Base-by-base conservation (phyloP, 805 yeast genomes). In the Saccharomyces mikatae region DNA sequence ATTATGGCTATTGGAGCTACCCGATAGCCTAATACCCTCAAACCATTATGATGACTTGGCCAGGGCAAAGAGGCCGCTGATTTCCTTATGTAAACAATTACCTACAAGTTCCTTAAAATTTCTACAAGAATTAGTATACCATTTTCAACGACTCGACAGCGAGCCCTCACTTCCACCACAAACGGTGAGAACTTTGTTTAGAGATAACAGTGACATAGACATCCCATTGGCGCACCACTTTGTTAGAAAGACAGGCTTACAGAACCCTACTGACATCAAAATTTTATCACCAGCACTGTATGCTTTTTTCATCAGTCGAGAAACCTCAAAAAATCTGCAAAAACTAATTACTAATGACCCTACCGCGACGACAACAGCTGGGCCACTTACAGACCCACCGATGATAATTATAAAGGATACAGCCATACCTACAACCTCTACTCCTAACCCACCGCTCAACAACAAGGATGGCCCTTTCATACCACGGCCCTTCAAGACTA, bases 1-100 rank as follows among this genome's bases (percentile, higher is more conserved):
- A 60, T 63, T 79, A 31, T 82, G 81, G 73, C 71, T 83, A 31
- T 67, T 82, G 67, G 87, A 83, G 60, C 65, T 82, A 41, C 86
- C 86, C 0, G 85, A 81, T 58, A 77, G 86, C 28, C 64, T 83
- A 27, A 47, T 62, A 1, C 62, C 65, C 11, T 31, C 56, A 26
- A 52, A 52, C 44, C 55, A 46, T 36, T 48, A 30, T 26, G 58
- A 54, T 9, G 24, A 27, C 10, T 41, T 54, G 3, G 17, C 41
- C 46, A 53, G 22, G 27, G 46, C 10, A 21, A 36, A 10, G 29
- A 48, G 22, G 32, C 24, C 41, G 22, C 17, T 14, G 14, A 49
- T 17, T 50, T 55, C 60, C 17, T 55, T 26, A 3, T 36, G 44
- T 8, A 26, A 27, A 13, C 41, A 49, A 24, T 31, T 58, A 2